A percentile compares a stretch with the other conserved stretches of the same genome.
Evolutionary conservation across 345 rosid species (phyloP).

Genomic region (Lepidium didymum): DNA sequence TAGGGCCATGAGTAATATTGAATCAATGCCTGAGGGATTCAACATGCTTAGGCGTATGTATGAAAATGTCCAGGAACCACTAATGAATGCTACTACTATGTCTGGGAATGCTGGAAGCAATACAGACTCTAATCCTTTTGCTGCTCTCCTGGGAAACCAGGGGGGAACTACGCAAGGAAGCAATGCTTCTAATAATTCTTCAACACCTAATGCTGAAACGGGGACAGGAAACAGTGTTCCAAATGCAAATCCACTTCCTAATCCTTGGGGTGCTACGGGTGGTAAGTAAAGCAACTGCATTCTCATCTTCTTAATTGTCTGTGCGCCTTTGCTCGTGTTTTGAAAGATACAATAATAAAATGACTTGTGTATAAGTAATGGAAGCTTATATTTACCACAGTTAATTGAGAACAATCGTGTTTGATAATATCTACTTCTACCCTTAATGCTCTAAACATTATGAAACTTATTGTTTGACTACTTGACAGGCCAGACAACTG

Average conservation of each 20-base stretch:
- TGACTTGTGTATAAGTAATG: neutral
- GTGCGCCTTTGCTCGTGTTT: neutral
- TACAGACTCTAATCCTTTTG: slow-evolving; percentile 47
- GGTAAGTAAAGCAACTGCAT: slow-evolving; percentile 31
- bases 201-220: slow-evolving; percentile 41
- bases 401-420: neutral
- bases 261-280: slow-evolving; percentile 61
- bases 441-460: neutral
- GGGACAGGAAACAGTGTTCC: slow-evolving; percentile 44
- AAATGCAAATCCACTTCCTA: slow-evolving; percentile 79
- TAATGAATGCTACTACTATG: slow-evolving; percentile 72
- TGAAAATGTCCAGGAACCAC: slow-evolving; percentile 89
- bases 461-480: neutral
- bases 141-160: slow-evolving; percentile 51
- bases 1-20: slow-evolving; percentile 87
- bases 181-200: slow-evolving; percentile 41
- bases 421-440: neutral
- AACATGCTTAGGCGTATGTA: slow-evolving; percentile 92
- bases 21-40: slow-evolving; percentile 83
- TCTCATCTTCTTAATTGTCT: neutral
- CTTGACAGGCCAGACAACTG: slow-evolving; percentile 38
- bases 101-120: slow-evolving; percentile 49
- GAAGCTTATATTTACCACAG: neutral
- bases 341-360: neutral
- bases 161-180: slow-evolving; percentile 37